These are phyloP conservation scores for Ophiosphaerella korrae DNA, from an alignment of 2,329 filamentous ascomycete species.

Conservation along the genomic window DNA sequence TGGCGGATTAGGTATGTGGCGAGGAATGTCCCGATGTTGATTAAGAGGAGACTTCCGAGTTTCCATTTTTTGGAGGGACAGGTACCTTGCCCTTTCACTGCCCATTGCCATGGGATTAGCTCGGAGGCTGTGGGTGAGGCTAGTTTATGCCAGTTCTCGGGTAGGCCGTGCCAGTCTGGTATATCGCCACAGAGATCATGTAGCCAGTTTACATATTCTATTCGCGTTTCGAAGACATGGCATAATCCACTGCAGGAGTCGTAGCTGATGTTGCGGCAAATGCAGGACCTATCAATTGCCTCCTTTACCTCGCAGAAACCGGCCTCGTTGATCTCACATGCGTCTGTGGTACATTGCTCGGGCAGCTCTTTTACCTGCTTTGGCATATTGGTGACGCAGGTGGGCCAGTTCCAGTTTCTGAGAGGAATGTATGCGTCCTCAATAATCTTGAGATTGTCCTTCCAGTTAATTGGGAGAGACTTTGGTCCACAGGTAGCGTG, in stretches of 20 bases:
- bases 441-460: constrained; percentile 29
- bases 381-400: constrained; percentile 28
- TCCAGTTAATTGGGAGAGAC: constrained; percentile 33
- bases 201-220: constrained; percentile 41
- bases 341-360: constrained; percentile 36
- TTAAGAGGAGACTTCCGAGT: constrained; percentile 25
- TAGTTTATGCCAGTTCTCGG: constrained; percentile 35
- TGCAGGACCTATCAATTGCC: constrained; percentile 36
- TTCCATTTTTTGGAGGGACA: constrained; percentile 32
- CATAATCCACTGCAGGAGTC: constrained; percentile 34
- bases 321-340: constrained; percentile 34
- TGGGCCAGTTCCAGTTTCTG: constrained; percentile 38
- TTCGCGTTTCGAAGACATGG: constrained; percentile 38
- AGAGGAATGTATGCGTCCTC: constrained; percentile 32
- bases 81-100: constrained; percentile 12
- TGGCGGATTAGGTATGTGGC: constrained; percentile 8
- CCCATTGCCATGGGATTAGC: constrained; percentile 43
- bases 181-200: constrained; percentile 35
- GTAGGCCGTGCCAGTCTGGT: constrained; percentile 38
- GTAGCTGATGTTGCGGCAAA: constrained; percentile 37
- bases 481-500: constrained; percentile 37
- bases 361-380: constrained; percentile 20
- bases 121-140: constrained; percentile 27
- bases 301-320: constrained; percentile 38
- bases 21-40: constrained; percentile 27